These are phyloP conservation scores for Verticillium albo-atrum DNA, from an alignment of 2,329 filamentous ascomycete genomes.

Conservation along the genomic window DNA sequence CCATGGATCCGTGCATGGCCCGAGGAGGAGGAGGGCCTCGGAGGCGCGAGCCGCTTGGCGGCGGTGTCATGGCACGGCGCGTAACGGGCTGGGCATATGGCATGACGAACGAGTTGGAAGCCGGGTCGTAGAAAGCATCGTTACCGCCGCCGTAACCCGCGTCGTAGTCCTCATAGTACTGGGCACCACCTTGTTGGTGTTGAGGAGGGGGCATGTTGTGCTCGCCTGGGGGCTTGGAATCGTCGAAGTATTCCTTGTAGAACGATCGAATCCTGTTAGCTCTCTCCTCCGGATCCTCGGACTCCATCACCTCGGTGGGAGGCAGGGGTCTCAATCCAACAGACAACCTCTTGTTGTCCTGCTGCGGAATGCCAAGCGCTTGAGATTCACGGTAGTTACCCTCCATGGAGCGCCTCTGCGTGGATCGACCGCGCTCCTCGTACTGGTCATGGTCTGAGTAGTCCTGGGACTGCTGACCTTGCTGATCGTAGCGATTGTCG, in stretches of 20 bases:
- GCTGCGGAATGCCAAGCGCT: conserved; percentile 49
- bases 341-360: conserved; percentile 56
- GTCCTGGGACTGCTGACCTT: conserved; percentile 12
- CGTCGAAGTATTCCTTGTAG: conserved; percentile 99
- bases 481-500: conserved; percentile 17
- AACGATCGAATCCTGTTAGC: conserved; percentile 97
- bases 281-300: conserved; percentile 88
- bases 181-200: conserved; percentile 16
- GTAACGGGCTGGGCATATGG: conserved; percentile 81
- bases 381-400: conserved; percentile 21
- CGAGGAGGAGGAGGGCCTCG: conserved; percentile 35
- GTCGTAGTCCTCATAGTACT: conserved; percentile 75
- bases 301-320: conserved; percentile 70
- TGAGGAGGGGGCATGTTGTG: conserved; percentile 3
- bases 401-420: conserved; percentile 20
- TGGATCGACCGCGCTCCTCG: conserved; percentile 31
- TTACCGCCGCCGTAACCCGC: conserved; percentile 55
- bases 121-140: conserved; percentile 58
- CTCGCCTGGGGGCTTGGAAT: conserved; percentile 45
- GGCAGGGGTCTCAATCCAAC: conserved; percentile 80
- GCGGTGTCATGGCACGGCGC: conserved; percentile 93
- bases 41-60: conserved; percentile 55
- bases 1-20: conserved; percentile 41
- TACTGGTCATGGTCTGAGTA: conserved; percentile 15
- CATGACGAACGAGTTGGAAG: conserved; percentile 68